Evolutionary conservation across 2,329 filamentous ascomycete species (phyloP), one percentile per base, ranked within the genome.

Genomic region (Phialophora expanda): DNA sequence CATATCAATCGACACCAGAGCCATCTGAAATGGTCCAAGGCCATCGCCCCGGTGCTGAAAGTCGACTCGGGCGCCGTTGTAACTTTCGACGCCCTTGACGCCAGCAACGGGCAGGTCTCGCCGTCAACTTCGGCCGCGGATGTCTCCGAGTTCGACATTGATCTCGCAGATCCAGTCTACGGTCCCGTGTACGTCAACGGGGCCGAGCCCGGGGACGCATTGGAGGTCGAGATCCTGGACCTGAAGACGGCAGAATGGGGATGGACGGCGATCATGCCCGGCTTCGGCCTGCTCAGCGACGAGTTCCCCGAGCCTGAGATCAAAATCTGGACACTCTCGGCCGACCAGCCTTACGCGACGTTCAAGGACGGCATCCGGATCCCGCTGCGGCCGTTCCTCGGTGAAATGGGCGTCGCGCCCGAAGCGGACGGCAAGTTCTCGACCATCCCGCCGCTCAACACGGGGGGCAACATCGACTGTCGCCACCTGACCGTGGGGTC

Each of bases 391-490:
- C 84, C 84, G 0, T 86, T 85, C 72, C 76, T 85, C 9, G 84
- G 84, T 22, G 78, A 84, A 32, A 81, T 85, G 67, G 84, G 83
- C 34, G 75, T 86, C 4, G 83, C 84, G 0, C 83, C 80, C 0
- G 79, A 76, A 9, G 76, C 74, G 11, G 75, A 78, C 24, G 81
- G 79, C 28, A 79, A 83, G 54, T 79, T 83, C 59, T 78, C 77
- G 28, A 85, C 81, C 3, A 82, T 86, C 20, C 83, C 83, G 26
- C 83, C 84, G 0, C 81, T 81, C 56, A 77, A 80, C 28, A 82
- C 79, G 3, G 84, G 84, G 56, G 84, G 84, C n/a, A 86, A 86
- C 70, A 78, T 86, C 56, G 84, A 86, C 72, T 84, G 83, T 67
- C 81, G 80, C 50, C 79, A 85, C 67, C 71, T 85, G 34, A 81